These are phyloP conservation scores for Ceratocystis diversiconidia DNA, from an alignment of 2,329 filamentous ascomycete species.

Conservation along the genomic window DNA sequence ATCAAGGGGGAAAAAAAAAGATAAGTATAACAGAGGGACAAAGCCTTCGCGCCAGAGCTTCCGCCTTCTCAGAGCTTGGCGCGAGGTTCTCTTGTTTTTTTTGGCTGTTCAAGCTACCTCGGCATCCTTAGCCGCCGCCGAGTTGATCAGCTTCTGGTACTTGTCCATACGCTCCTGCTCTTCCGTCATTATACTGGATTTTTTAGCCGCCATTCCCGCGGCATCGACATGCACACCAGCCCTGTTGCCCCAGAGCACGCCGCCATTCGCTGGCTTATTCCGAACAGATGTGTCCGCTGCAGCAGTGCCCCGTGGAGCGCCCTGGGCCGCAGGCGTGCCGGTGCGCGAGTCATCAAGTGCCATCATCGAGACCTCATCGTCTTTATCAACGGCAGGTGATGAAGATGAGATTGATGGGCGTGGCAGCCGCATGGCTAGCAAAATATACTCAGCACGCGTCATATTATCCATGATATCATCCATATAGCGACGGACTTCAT, in stretches of 20 bases:
- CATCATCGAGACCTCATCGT: constrained; percentile 23
- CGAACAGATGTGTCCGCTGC: constrained; percentile 18
- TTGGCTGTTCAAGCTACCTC: constrained; percentile 17
- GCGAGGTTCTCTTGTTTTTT: too few species aligned
- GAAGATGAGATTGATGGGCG: constrained; percentile 22
- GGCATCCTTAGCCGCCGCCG: constrained; percentile 26
- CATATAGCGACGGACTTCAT: constrained; percentile 54
- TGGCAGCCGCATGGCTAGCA: constrained; percentile 53
- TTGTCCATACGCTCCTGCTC: constrained; percentile 27
- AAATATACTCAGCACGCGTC: constrained; percentile 52
- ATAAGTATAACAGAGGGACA: background rate
- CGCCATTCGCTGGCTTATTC: constrained; percentile 21
- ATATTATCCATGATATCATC: constrained; percentile 55
- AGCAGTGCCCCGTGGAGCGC: constrained; percentile 22
- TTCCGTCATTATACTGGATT: constrained; percentile 18
- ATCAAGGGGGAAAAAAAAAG: constrained; percentile 3
- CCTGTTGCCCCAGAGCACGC: constrained; percentile 27
- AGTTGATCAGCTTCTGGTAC: constrained; percentile 28
- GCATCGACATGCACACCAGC: background rate
- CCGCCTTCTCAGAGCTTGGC: too few species aligned
- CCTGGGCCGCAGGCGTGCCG: constrained; percentile 24
- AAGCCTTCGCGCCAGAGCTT: background rate
- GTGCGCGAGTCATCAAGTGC: constrained; percentile 24
- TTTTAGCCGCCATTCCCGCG: constrained; percentile 12
- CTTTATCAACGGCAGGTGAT: constrained; percentile 23